Evolutionary conservation across 176 grass and related monocot species (phyloP), one percentile per base, ranked within the genome.

Genomic region (Carex pumila): DNA sequence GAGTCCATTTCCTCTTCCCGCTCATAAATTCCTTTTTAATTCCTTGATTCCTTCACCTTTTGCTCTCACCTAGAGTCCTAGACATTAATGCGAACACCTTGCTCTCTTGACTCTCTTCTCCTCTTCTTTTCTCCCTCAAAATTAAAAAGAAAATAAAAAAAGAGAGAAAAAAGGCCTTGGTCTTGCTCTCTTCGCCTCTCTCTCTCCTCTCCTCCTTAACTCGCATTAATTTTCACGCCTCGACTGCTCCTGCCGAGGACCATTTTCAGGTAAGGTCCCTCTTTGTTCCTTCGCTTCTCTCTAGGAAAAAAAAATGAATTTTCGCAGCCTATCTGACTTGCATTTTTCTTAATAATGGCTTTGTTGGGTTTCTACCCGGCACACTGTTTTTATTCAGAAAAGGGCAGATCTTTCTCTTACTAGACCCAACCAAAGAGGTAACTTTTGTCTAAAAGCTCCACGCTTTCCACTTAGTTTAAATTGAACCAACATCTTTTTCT

Each of bases 1-100:
- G 37, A 82, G 49, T 21, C 80, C 80, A 65, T 62, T 67, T 67
- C 80, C 80, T 82, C 80, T 82, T 82, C 80, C 59, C 61, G 64
- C 59, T 61, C 80, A 82, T 82, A 82, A 82, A 82, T 59, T 82
- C 80, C 8, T 66, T 65, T 82, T 82, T 82, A 82, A 65, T 82
- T 82, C 45, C 58, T 82, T 82, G 67, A 65, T 82, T 82, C 45
- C 58, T 67, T 82, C 12, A 25, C 80, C 17, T 82, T 82, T 30
- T 53, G 41, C 19, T 67, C 80, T 82, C 61, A 32, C 25, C 25
- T 25, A 34, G 32, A 34, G 32, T 2, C 11, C 80, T 82, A 49
- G 36, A 41, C 80, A 82, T 82, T 64, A 82, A 82, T 82, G 61
- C 37, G 3, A 62, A 82, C 60, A 82, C 17, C 12, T 76, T 76